Base-by-base conservation (phyloP, 2,329 filamentous ascomycete species). In the Trichoderma breve region DNA sequence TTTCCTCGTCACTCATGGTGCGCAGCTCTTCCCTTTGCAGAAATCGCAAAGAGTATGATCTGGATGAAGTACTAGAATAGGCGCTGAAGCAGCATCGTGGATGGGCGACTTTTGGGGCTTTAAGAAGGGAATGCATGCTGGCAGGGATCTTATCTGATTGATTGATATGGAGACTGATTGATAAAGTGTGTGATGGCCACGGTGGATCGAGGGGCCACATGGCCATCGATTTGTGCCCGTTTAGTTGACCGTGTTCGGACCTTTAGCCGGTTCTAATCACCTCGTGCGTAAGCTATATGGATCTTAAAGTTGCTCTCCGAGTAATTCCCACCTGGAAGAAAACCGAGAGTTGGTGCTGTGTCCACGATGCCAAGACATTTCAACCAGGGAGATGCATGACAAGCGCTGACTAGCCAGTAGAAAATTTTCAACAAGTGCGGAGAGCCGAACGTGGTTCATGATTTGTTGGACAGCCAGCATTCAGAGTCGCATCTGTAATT, bases 111-210 rank as follows among this genome's bases (percentile, higher is more conserved):
- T 21, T 9, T 32, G 28, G 24, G 43, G 6, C 12, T 70, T 62
- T 63, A 63, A 62, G 28, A 47, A 60, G 57, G 11, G 6, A 30
- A 55, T 18, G 9, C 12, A 62, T 30, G 9, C 55, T 8, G 58
- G 24, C 36, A 39, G 26, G 36, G n/a, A 70, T 70, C 67, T 70
- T 62, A 70, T 70, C 67, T 70, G 67, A 70, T 70, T 61, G 55
- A 69, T 67, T 47, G 21, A 57, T 36, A 34, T 26, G 26, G 63
- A 39, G 9, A 55, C 66, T 62, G 67, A 70, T 70, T 70, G 67
- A 70, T 70, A 70, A 70, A 55, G 32, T 12, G 30, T 55, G 18
- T 47, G 26, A 60, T 43, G 28, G 14, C 65, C n/a, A 26, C 8
- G 65, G 64, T 69, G 65, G 65, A 69, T 69, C 55, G 9, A 15